Base-by-base conservation (phyloP, 345 rosid genomes). In the Arabidopsis arenosa region DNA sequence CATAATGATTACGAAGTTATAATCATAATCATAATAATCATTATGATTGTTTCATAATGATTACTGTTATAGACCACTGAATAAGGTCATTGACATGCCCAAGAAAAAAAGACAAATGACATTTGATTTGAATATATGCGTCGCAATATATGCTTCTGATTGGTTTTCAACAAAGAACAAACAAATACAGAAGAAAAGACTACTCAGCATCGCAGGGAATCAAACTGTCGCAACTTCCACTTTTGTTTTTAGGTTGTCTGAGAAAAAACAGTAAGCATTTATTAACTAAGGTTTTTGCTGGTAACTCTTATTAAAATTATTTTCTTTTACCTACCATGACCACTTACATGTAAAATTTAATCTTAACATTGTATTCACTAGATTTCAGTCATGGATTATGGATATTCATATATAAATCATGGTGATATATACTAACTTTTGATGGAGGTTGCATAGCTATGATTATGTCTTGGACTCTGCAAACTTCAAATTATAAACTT, bases 401-500 rank as follows among this genome's bases (percentile, higher is more conserved):
- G 26, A 23, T 32, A 48, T 48, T 33, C 15, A 30, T 41, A 47
- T 69, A 56, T 9, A 43, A 58, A 57, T 37, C 41, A 61, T 43
- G 28, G 70, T 53, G 63, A 35, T 33, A n/a, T n/a, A n/a, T n/a
- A 2, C 30, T 30, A 64, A 55, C 39, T 44, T 23, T 23, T 23
- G 26, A 23, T 2, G 9, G 58, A 65, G 66, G 78, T 74, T 57
- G 43, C 23, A 6, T 68, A 68, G 55, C 45, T 68, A 60, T 75
- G 79, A 75, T 61, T 43, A 62, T 36, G 70, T 69, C 70, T 62
- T 68, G 56, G 75, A 76, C 49, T 68, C 17, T 40, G 37, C 11
- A 61, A 60, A 49, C 68, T 32, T 41, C 21, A 70, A 9, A 51
- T 39, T 40, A 48, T 67, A 68, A n/a, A 23, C 26, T 43, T 69